Evolutionary conservation across 2,329 filamentous ascomycete species (phyloP).

Genomic region (Aspergillus sp.): DNA sequence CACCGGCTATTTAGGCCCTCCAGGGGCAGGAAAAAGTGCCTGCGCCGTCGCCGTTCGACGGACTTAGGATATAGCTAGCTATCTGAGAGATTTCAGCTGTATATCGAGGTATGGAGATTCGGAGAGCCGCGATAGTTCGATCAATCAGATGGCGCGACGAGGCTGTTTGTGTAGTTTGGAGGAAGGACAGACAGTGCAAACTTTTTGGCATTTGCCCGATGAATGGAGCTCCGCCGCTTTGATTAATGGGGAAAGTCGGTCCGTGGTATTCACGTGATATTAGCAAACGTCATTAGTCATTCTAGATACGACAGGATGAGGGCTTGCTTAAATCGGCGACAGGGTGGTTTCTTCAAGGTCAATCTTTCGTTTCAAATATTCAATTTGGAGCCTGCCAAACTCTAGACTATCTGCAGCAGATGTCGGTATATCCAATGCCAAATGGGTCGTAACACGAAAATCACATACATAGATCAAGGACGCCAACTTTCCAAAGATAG

Average conservation of each 20-base stretch:
- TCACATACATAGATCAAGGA: not conserved
- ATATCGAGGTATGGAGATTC: conserved; percentile 6
- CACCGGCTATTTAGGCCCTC: not conserved
- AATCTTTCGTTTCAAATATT: not conserved
- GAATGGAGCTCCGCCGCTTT: not conserved
- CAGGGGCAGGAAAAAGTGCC: conserved; percentile 2
- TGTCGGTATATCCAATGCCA: not conserved
- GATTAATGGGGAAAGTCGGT: not conserved
- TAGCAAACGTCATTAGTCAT: not conserved
- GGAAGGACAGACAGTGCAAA: conserved; percentile 43
- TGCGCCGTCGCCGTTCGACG: not conserved
- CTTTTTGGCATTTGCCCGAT: conserved; percentile 21
- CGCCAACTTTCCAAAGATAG: not conserved
- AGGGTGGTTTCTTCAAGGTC: not conserved
- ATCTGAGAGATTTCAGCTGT: conserved; percentile 12
- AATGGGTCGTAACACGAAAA: not conserved
- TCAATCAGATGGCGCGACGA: conserved; percentile 29
- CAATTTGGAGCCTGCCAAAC: conserved; percentile 20
- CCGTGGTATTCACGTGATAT: not conserved
- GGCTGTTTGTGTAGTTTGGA: conserved; percentile 43
- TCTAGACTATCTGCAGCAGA: not conserved
- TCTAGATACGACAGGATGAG: too few relatives aligned
- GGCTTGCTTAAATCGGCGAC: too few relatives aligned
- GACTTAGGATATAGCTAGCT: conserved; percentile 1
- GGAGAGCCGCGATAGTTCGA: conserved; percentile 19